These are phyloP conservation scores for Sporothrix brunneoviolacea DNA, from an alignment of 2,329 filamentous ascomycete species.

Conservation along the genomic window DNA sequence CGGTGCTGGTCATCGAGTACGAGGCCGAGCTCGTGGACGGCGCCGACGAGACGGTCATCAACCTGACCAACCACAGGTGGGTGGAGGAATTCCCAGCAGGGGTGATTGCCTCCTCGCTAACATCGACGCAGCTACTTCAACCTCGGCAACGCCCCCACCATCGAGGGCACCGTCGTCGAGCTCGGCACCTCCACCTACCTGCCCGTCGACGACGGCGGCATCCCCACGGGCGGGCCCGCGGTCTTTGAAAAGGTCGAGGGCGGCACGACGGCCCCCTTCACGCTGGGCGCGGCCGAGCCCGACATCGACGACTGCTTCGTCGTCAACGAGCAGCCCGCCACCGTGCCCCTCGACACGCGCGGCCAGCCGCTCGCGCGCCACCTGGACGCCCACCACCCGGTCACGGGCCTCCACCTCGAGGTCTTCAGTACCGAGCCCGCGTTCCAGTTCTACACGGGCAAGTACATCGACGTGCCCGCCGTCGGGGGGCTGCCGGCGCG, in stretches of 20 bases:
- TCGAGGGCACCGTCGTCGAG: conserved; percentile 58
- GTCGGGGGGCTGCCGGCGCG: conserved; percentile 55
- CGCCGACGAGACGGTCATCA: conserved; percentile 83
- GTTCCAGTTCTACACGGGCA: conserved; percentile 95
- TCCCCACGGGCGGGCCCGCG: conserved; percentile 60
- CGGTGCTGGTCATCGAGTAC: conserved; percentile 78
- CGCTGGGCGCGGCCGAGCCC: conserved; percentile 62
- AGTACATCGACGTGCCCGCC: conserved; percentile 70
- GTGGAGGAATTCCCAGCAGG: too few species aligned
- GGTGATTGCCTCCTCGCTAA: not conserved
- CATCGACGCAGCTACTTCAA: conserved; percentile 54
- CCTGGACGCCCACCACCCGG: conserved; percentile 66
- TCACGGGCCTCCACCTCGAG: conserved; percentile 72
- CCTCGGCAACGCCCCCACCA: conserved; percentile 45
- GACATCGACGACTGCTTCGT: conserved; percentile 90
- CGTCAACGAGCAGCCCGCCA: conserved; percentile 55
- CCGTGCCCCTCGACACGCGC: conserved; percentile 62
- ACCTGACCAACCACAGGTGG: conserved; percentile 80
- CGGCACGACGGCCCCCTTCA: conserved; percentile 63
- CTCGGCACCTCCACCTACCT: conserved; percentile 61
- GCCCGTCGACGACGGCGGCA: conserved; percentile 63
- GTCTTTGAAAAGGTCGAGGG: conserved; percentile 57
- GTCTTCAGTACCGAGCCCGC: conserved; percentile 87
- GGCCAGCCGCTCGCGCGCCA: conserved; percentile 56
- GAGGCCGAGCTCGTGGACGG: conserved; percentile 74